Evolutionary conservation across 441 rosid species (phyloP), one percentile per base, ranked within the genome.

Genomic region (Gossypium trilobum): DNA sequence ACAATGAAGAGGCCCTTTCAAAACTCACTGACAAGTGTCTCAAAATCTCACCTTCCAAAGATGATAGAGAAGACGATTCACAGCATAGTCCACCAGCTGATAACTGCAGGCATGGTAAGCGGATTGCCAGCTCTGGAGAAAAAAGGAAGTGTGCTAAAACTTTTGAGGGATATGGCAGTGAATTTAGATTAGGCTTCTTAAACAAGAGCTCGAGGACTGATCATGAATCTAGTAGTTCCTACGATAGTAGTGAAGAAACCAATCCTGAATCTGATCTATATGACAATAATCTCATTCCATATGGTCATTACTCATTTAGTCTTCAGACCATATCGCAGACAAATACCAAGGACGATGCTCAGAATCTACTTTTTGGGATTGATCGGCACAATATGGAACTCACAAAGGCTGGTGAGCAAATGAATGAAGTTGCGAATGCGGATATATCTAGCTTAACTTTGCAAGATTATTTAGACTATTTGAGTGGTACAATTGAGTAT

Each of bases 1-100:
- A 77, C 23, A 81, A 77, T 48, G 88, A 83, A 72, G 83, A 84
- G 73, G 57, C 78, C 2, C 77, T 75, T 1, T 3, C 64, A 16
- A 23, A 62, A 1, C 77, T 66, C 0, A 63, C 68, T 0, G 1
- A 78, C 20, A 61, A 50, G 5, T 75, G 78, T 33, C 70, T 72
- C 8, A 72, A 61, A 72, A 72, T 72, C 51, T 50, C 75, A 17
- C 14, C 31, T 1, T 2, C 59, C 17, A 27, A 57, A 0, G 39
- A 70, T 9, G 73, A 70, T 29, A 64, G 36, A 54, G 22, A 29
- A 57, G 64, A 52, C 2, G 36, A 46, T 46, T 22, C 19, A 11
- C 19, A 65, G 6, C 52, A 39, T 39, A 39, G 8, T 7, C 5
- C 22, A 6, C 27, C 2, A 22, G 10, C 7, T 39, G 78, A 42